phyloP scores from a whole-genome alignment of 306 rosid species.

The Albizia julibrissin region DNA sequence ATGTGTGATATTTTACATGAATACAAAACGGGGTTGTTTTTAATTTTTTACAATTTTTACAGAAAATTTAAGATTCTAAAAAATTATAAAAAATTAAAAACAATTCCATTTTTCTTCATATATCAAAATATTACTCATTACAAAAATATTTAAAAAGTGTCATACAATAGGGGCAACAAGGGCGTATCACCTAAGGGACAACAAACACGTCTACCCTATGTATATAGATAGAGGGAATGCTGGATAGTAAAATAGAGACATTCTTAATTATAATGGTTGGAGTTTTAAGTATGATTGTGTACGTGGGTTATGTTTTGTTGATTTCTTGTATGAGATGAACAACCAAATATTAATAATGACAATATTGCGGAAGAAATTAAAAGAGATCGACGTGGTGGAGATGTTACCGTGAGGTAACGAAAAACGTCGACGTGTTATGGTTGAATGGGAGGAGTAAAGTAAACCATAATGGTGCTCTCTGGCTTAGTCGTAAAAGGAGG shows the following conservation, averaged over 20 bases:
- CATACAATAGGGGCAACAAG: too few relatives aligned
- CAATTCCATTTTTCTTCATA: too few relatives aligned
- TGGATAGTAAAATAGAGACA: neutral
- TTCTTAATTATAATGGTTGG: neutral
- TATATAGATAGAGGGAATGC: too few relatives aligned
- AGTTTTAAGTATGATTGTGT: neutral
- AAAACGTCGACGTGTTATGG: neutral
- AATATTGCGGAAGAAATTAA: slow-evolving; percentile 24
- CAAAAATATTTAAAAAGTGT: too few relatives aligned
- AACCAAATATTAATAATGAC: neutral
- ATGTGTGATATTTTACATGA: too few relatives aligned
- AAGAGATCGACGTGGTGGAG: slow-evolving; percentile 20
- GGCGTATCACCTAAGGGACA: too few relatives aligned
- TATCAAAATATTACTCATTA: too few relatives aligned
- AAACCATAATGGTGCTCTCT: neutral
- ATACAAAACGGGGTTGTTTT: too few relatives aligned
- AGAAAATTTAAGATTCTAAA: too few relatives aligned
- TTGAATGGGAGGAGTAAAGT: neutral
- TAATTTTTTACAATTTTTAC: too few relatives aligned
- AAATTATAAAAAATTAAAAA: too few relatives aligned
- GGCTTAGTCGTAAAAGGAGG: neutral
- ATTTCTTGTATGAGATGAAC: neutral
- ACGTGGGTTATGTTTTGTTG: neutral
- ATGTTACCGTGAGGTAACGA: neutral
- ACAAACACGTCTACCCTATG: too few relatives aligned